Evolutionary conservation across 306 rosid species (phyloP).

Genomic region (Cucurbita argyrosperma): DNA sequence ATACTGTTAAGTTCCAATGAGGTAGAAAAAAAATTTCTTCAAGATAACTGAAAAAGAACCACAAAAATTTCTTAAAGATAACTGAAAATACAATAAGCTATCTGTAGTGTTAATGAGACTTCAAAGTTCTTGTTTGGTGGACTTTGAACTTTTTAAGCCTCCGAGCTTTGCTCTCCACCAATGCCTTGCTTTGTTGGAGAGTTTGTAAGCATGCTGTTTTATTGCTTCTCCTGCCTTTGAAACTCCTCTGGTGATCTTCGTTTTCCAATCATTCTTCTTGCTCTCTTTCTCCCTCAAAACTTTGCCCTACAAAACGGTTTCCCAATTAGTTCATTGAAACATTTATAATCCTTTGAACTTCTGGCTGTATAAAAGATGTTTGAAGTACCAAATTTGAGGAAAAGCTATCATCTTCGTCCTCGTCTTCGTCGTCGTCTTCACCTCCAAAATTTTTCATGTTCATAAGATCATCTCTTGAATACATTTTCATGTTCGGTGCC

Average conservation of each 20-base stretch:
- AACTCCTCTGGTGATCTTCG: slow-evolving; percentile 33
- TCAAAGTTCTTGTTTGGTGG: slow-evolving; percentile 61
- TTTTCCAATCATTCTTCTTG: slow-evolving; percentile 45
- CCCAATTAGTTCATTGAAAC: not conserved
- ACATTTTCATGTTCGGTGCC: slow-evolving; percentile 96
- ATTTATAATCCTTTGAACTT: not conserved
- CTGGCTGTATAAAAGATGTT: not conserved
- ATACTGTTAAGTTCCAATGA: not conserved
- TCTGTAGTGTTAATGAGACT: not conserved
- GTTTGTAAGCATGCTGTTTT: slow-evolving; percentile 53
- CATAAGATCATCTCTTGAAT: slow-evolving; percentile 80
- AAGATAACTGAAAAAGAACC: not conserved
- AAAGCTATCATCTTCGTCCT: slow-evolving; percentile 32
- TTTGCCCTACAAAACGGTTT: slow-evolving; percentile 37
- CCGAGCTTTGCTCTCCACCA: slow-evolving; percentile 54
- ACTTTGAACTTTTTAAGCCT: slow-evolving; percentile 33
- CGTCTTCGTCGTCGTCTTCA: slow-evolving; percentile 47
- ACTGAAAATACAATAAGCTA: not conserved
- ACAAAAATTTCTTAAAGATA: not conserved
- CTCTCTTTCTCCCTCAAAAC: slow-evolving; percentile 45
- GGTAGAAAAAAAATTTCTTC: not conserved
- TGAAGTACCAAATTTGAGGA: slow-evolving; percentile 60
- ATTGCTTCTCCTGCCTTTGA: slow-evolving; percentile 30
- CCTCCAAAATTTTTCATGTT: slow-evolving; percentile 55
- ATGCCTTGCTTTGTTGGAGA: slow-evolving; percentile 28